Conservation (phyloP, 176 grass and related monocot species). For the Cenchrus fungigraminus region DNA sequence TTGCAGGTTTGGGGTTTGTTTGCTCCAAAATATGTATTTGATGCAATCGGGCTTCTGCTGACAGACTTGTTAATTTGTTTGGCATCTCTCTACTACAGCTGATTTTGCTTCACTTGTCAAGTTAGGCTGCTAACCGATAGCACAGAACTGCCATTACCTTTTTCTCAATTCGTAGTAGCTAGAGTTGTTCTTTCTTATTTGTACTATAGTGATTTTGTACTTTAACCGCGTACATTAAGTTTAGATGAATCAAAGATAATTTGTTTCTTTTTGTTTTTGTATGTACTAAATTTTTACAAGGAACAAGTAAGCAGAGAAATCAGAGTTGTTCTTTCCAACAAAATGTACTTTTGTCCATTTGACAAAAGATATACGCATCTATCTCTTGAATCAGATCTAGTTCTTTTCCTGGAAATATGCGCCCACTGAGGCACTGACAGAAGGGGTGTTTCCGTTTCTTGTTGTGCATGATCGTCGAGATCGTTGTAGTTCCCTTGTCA, state of each 20-base stretch:
- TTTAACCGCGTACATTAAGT: background rate
- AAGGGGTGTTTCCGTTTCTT: background rate
- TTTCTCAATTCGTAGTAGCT: background rate
- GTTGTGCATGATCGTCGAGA: background rate
- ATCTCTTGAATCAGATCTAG: background rate
- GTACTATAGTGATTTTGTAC: background rate
- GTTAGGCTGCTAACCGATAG: constrained; percentile 6
- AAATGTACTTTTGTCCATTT: background rate
- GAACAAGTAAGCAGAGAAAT: background rate
- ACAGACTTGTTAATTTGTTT: constrained; percentile 76
- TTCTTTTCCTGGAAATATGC: background rate
- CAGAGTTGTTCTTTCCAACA: background rate
- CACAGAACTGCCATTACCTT: background rate
- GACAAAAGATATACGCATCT: background rate
- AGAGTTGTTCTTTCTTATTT: background rate
- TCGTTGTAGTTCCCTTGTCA: background rate
- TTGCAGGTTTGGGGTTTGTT: constrained; percentile 99
- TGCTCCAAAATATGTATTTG: constrained; percentile 97
- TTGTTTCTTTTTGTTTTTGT: background rate
- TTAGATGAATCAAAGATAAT: background rate
- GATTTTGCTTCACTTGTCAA: background rate
- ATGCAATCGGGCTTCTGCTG: constrained; percentile 79
- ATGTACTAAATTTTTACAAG: background rate
- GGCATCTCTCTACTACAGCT: constrained; percentile 62
- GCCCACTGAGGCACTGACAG: background rate